These are phyloP conservation scores for Tripidium arundinaceum DNA, from an alignment of 202 grass and related monocot species.

Conservation along the genomic window DNA sequence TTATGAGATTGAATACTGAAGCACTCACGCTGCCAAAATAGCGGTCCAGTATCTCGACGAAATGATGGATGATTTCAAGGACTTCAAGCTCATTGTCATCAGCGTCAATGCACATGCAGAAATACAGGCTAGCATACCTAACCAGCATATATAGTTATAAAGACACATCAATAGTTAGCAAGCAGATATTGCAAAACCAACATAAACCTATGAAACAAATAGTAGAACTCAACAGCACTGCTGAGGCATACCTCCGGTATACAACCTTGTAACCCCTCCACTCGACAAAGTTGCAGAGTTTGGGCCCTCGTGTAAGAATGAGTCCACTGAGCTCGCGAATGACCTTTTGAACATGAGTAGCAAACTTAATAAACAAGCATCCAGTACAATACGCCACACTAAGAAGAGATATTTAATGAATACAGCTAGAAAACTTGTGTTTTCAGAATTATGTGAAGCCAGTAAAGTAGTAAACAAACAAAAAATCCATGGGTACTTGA, in stretches of 20 bases:
- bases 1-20: background rate
- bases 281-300: slow-evolving; percentile 96
- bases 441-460: background rate
- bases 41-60: slow-evolving; percentile 92
- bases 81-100: slow-evolving; percentile 93
- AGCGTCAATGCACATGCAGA: slow-evolving; percentile 97
- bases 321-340: slow-evolving; percentile 84
- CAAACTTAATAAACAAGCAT: background rate
- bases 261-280: slow-evolving; percentile 97
- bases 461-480: background rate
- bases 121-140: slow-evolving; percentile 98
- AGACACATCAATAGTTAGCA: slow-evolving; percentile 12
- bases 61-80: slow-evolving; percentile 99
- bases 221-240: background rate
- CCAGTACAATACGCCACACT: background rate
- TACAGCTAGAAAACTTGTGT: background rate
- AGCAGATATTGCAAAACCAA: slow-evolving; percentile 9
- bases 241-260: slow-evolving; percentile 73
- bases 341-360: slow-evolving; percentile 49
- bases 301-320: slow-evolving; percentile 80
- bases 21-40: slow-evolving; percentile 94
- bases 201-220: slow-evolving; percentile 7
- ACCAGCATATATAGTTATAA: slow-evolving; percentile 4
- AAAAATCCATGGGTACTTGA: background rate
- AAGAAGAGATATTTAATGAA: background rate